Percentiles rank a stretch among this genome's conserved stretches.
Evolutionary conservation across 2,329 filamentous ascomycete species (phyloP).

Genomic region (Colletotrichum nymphaeae): DNA sequence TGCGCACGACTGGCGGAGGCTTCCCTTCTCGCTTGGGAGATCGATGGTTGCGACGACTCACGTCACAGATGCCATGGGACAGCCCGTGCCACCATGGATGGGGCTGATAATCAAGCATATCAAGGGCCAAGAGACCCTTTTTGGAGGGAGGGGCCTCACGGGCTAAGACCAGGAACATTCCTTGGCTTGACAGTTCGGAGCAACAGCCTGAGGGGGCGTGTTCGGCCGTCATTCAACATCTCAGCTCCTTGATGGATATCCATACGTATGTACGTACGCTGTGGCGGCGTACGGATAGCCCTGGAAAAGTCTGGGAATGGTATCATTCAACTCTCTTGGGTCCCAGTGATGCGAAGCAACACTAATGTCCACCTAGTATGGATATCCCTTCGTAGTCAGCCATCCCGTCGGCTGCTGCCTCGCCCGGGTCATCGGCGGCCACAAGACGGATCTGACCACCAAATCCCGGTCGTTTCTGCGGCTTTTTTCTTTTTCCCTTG

Average conservation of each 20-base stretch:
- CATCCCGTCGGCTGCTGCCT: background rate
- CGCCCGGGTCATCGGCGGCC: conserved; percentile 1
- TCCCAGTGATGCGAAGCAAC: background rate
- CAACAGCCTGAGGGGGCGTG: conserved; percentile 18
- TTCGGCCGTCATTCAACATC: conserved; percentile 20
- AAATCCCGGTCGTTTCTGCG: conserved; percentile 13
- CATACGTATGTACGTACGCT: background rate
- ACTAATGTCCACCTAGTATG: background rate
- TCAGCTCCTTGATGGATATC: background rate
- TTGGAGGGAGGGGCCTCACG: background rate
- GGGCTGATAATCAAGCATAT: conserved; percentile 14
- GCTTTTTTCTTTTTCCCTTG: background rate
- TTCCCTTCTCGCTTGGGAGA: conserved; percentile 17
- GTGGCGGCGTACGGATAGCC: too few species aligned
- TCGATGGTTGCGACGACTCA: conserved; percentile 34
- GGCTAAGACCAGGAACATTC: background rate
- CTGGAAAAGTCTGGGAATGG: background rate
- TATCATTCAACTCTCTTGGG: background rate
- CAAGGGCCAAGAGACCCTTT: conserved; percentile 20
- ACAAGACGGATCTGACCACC: conserved; percentile 19
- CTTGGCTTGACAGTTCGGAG: conserved; percentile 23
- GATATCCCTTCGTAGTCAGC: background rate
- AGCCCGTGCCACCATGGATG: conserved; percentile 27
- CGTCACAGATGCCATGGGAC: conserved; percentile 31
- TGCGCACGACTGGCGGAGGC: conserved; percentile 13